Conservation (phyloP, 306 rosid genomes). For the Mimosa bimucronata region DNA sequence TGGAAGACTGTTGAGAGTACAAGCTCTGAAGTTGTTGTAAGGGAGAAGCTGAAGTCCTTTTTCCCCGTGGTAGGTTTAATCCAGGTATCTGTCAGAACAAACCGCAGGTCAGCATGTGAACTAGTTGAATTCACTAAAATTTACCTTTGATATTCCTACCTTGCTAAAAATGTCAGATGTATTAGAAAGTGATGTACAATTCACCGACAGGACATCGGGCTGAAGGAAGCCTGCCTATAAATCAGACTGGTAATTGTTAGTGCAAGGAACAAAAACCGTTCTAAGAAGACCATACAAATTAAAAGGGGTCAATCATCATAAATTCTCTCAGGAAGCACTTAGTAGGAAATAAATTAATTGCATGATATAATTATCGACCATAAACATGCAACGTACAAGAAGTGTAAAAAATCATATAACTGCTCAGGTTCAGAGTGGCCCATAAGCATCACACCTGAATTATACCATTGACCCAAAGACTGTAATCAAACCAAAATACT, state of each 20-base stretch:
- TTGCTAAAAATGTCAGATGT: slow-evolving; percentile 77
- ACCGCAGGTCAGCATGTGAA: slow-evolving; percentile 32
- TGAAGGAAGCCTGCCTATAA: slow-evolving; percentile 59
- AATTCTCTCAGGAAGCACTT: not conserved
- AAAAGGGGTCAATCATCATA: not conserved
- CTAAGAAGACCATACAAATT: not conserved
- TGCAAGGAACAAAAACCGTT: not conserved
- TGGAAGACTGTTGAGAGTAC: slow-evolving; percentile 62
- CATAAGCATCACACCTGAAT: not conserved
- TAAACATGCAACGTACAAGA: not conserved
- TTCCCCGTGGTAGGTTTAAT: slow-evolving; percentile 46
- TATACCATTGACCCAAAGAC: not conserved
- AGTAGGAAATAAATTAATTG: not conserved
- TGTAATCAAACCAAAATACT: not conserved
- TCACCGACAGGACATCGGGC: slow-evolving; percentile 71
- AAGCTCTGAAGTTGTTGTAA: slow-evolving; percentile 75
- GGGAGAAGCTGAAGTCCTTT: slow-evolving; percentile 54
- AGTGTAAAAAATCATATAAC: not conserved
- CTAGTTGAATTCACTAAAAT: slow-evolving; percentile 2
- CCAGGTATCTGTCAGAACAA: slow-evolving; percentile 63
- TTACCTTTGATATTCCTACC: slow-evolving; percentile 48
- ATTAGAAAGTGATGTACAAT: slow-evolving; percentile 70
- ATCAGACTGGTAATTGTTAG: slow-evolving; percentile 18
- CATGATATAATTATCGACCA: too few relatives aligned
- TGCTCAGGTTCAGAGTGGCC: not conserved